phyloP scores from a whole-genome alignment of 2,329 filamentous ascomycete species.

The Talaromyces albobiverticillius region DNA sequence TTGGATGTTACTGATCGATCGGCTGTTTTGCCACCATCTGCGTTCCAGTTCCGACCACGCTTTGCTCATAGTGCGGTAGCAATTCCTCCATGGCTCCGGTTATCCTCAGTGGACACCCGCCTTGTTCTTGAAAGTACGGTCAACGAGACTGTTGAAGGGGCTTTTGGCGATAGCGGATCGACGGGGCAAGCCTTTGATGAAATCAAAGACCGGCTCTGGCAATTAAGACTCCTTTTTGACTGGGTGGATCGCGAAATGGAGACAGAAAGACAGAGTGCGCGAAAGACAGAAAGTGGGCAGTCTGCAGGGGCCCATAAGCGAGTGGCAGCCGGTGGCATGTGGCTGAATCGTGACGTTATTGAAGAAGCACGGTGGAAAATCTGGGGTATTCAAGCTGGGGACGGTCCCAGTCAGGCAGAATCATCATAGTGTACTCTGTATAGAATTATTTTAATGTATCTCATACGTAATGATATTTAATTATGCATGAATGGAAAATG shows the following conservation, averaged over 20 bases:
- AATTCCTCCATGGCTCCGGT: slow-evolving; percentile 50
- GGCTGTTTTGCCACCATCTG: slow-evolving; percentile 54
- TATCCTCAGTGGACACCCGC: slow-evolving; percentile 67
- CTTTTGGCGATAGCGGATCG: slow-evolving; percentile 26
- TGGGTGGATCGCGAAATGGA: slow-evolving; percentile 55
- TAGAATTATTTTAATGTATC: no score
- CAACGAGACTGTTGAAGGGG: slow-evolving; percentile 30
- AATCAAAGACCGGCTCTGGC: slow-evolving; percentile 58
- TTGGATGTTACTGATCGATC: slow-evolving; percentile 65
- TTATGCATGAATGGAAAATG: no score
- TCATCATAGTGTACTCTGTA: not conserved
- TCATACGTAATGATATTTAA: not conserved
- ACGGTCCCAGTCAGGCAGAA: slow-evolving; percentile 1
- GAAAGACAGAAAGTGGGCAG: slow-evolving; percentile 14
- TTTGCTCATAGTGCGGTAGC: slow-evolving; percentile 42
- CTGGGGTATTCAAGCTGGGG: slow-evolving; percentile 37
- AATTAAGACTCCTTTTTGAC: slow-evolving; percentile 61
- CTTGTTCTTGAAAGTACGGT: slow-evolving; percentile 61
- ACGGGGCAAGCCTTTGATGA: slow-evolving; percentile 33
- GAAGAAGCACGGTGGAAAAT: slow-evolving; percentile 42
- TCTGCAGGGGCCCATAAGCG: not conserved
- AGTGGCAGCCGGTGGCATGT: slow-evolving; percentile 34
- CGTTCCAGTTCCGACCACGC: slow-evolving; percentile 29
- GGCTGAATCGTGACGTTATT: slow-evolving; percentile 38
- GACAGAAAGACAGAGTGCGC: slow-evolving; percentile 8